A percentile compares a stretch with the other conserved stretches of the same genome.
Conservation (phyloP, 768 basidiomycete genomes). For the Xerocomus potaroensis region DNA sequence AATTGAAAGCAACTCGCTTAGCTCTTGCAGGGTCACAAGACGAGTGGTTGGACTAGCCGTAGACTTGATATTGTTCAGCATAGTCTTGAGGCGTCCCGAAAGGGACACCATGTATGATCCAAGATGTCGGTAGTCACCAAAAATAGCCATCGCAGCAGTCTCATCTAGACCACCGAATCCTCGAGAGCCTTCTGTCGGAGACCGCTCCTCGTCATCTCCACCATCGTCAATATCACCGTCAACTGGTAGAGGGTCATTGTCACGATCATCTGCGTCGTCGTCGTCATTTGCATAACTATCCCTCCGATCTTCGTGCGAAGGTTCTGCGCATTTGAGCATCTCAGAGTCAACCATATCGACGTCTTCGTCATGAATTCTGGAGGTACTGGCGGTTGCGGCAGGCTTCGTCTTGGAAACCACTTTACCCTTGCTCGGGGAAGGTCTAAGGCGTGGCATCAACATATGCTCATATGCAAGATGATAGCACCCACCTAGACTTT, state of each 20-base stretch:
- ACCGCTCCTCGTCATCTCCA: slow-evolving; percentile 36
- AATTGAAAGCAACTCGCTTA: slow-evolving; percentile 92
- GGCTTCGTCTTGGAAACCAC: slow-evolving; percentile 52
- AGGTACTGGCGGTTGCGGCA: slow-evolving; percentile 58
- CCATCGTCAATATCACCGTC: slow-evolving; percentile 47
- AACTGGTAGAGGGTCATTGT: slow-evolving; percentile 41
- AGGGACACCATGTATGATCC: slow-evolving; percentile 93
- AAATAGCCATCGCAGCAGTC: slow-evolving; percentile 71
- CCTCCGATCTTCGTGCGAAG: slow-evolving; percentile 44
- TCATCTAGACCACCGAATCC: slow-evolving; percentile 58
- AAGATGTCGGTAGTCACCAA: slow-evolving; percentile 82
- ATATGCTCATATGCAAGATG: slow-evolving; percentile 6
- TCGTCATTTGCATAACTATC: slow-evolving; percentile 40
- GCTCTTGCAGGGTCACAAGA: slow-evolving; percentile 86
- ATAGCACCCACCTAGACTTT: slow-evolving; percentile 55
- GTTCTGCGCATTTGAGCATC: slow-evolving; percentile 41
- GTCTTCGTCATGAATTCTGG: slow-evolving; percentile 64
- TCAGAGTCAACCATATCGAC: slow-evolving; percentile 73
- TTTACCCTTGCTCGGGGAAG: slow-evolving; percentile 56
- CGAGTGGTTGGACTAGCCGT: slow-evolving; percentile 83
- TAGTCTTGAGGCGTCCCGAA: slow-evolving; percentile 81
- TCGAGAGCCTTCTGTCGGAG: slow-evolving; percentile 34
- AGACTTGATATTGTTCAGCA: slow-evolving; percentile 84
- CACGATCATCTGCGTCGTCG: slow-evolving; percentile 44
- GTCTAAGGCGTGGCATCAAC: slow-evolving; percentile 31